A percentile compares a stretch with the other conserved stretches of the same genome.
These are phyloP conservation scores for Lentinula sp. DNA, from an alignment of 768 basidiomycete species.

Conservation along the genomic window DNA sequence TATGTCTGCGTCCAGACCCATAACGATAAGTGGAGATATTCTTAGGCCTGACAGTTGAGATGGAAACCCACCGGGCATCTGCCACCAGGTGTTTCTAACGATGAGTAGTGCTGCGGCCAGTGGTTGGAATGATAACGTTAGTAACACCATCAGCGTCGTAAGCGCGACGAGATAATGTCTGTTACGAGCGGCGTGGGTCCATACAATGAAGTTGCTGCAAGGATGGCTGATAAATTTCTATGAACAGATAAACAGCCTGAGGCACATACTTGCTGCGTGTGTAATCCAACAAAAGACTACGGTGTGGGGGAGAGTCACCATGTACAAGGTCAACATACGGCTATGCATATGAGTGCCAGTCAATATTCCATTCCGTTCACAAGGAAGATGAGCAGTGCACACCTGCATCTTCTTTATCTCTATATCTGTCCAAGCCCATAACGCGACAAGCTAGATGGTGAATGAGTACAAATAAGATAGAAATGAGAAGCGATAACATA, in stretches of 20 bases:
- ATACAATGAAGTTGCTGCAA: conserved; percentile 40
- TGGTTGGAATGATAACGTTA: conserved; percentile 45
- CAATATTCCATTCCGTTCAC: not conserved
- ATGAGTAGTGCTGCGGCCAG: conserved; percentile 44
- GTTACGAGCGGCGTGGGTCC: conserved; percentile 39
- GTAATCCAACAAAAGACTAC: conserved; percentile 50
- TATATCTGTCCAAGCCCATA: conserved; percentile 54
- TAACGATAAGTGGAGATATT: not conserved
- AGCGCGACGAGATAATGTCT: conserved; percentile 45
- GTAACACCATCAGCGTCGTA: conserved; percentile 40
- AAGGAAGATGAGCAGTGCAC: not conserved
- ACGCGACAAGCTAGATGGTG: conserved; percentile 30
- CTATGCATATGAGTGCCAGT: conserved; percentile 16
- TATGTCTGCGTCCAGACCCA: conserved; percentile 21
- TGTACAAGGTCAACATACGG: conserved; percentile 55
- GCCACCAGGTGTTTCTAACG: conserved; percentile 39
- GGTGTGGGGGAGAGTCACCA: conserved; percentile 46
- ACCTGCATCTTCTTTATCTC: conserved; percentile 56
- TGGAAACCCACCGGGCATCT: conserved; percentile 30
- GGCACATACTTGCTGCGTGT: conserved; percentile 39
- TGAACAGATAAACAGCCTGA: not conserved
- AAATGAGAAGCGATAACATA: conserved; percentile 14
- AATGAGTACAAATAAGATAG: not conserved
- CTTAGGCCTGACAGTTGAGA: not conserved
- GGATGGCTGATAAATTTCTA: not conserved